Percentiles rank a stretch among this genome's conserved stretches.
phyloP scores from a whole-genome alignment of 2,329 filamentous ascomycete genomes.

The Tolypocladium pustulatum region DNA sequence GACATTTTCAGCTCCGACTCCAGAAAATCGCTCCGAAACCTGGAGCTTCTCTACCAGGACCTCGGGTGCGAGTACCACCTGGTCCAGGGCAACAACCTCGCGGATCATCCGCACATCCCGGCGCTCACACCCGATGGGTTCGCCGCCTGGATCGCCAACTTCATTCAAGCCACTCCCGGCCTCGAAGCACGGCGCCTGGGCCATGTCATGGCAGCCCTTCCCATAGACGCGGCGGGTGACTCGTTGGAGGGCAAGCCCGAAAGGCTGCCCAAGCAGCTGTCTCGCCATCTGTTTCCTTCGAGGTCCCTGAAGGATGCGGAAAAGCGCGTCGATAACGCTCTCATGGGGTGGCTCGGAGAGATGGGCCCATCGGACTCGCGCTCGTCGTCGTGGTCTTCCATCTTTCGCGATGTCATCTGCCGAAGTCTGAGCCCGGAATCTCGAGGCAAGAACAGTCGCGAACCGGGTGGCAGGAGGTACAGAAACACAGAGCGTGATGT shows the following conservation, averaged over 20 bases:
- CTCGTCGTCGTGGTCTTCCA: constrained; percentile 1
- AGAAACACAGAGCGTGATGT: background rate
- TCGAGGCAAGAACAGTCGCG: background rate
- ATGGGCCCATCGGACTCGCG: constrained; percentile 2
- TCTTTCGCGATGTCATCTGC: constrained; percentile 1
- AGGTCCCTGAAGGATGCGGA: constrained; percentile 44
- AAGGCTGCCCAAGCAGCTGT: constrained; percentile 69
- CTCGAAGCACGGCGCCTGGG: constrained; percentile 61
- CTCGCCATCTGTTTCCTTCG: constrained; percentile 60
- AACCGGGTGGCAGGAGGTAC: background rate
- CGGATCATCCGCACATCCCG: constrained; percentile 47
- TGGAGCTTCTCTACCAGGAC: constrained; percentile 41
- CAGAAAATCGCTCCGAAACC: constrained; percentile 12
- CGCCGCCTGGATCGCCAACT: constrained; percentile 58
- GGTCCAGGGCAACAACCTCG: constrained; percentile 37
- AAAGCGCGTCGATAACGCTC: constrained; percentile 48
- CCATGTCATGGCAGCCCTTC: constrained; percentile 57
- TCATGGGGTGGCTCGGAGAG: constrained; percentile 32
- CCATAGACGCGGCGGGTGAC: constrained; percentile 46
- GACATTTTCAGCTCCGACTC: constrained; percentile 40
- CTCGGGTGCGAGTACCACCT: constrained; percentile 54
- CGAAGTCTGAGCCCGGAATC: constrained; percentile 1
- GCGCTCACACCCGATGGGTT: constrained; percentile 60
- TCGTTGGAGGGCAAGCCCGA: constrained; percentile 56
- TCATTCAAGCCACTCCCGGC: constrained; percentile 68